These are phyloP conservation scores for Oryza coarctata DNA, from an alignment of 176 grass and related monocot species.

Conservation along the genomic window DNA sequence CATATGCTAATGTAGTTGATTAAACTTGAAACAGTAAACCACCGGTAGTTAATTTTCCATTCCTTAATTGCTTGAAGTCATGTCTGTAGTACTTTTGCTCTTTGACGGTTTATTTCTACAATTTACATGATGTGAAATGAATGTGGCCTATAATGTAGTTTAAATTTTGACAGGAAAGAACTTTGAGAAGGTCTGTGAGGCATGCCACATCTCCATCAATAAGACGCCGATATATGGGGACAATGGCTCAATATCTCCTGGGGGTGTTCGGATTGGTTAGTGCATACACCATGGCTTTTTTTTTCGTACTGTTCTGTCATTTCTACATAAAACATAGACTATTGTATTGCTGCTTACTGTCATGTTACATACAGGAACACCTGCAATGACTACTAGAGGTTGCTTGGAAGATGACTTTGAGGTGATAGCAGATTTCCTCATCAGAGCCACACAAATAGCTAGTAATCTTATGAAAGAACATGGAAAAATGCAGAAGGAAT, in stretches of 20 bases:
- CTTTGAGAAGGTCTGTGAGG: slow-evolving; percentile 95
- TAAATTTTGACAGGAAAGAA: slow-evolving; percentile 68
- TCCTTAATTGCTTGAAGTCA: background rate
- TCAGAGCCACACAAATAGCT: slow-evolving; percentile 83
- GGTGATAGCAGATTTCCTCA: slow-evolving; percentile 71
- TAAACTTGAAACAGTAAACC: background rate
- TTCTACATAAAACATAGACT: background rate
- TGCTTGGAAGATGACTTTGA: slow-evolving; percentile 90
- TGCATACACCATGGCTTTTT: slow-evolving; percentile 10
- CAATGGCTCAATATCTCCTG: slow-evolving; percentile 87
- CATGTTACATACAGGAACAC: slow-evolving; percentile 62
- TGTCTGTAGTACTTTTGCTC: background rate
- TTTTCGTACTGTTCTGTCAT: background rate
- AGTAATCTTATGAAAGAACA: slow-evolving; percentile 71
- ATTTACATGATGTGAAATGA: background rate
- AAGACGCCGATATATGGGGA: slow-evolving; percentile 94
- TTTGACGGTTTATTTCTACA: background rate
- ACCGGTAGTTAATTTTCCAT: background rate
- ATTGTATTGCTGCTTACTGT: slow-evolving; percentile 16
- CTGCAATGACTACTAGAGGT: slow-evolving; percentile 98
- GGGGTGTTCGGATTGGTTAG: slow-evolving; percentile 92
- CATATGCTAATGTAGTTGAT: background rate
- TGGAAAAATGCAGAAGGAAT: slow-evolving; percentile 83
- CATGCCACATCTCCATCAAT: slow-evolving; percentile 87
- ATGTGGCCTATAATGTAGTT: slow-evolving; percentile 1